Evolutionary conservation across 2,329 filamentous ascomycete genomes (phyloP).

Genomic region (Pseudogymnoascus sp.): DNA sequence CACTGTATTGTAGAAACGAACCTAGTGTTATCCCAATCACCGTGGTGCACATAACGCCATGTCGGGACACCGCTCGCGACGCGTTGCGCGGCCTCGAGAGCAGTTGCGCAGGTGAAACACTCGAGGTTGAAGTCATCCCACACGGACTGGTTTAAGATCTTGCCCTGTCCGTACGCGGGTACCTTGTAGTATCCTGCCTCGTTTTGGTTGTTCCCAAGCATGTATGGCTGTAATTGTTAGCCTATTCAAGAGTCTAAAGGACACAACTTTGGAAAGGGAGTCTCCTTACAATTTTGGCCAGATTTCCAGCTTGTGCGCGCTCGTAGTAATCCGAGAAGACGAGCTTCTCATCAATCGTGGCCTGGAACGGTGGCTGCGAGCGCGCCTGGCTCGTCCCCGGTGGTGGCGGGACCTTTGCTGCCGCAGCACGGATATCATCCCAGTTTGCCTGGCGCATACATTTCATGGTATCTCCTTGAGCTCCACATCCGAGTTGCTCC

Average conservation of each 20-base stretch:
- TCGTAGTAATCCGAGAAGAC: slow-evolving; percentile 14
- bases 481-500: slow-evolving; percentile 16
- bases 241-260: not conserved
- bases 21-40: slow-evolving; percentile 23
- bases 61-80: slow-evolving; percentile 20
- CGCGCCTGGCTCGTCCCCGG: slow-evolving; percentile 9
- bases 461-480: slow-evolving; percentile 9
- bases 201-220: slow-evolving; percentile 22
- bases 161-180: slow-evolving; percentile 10
- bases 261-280: not conserved
- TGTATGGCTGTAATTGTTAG: slow-evolving; percentile 10
- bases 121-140: slow-evolving; percentile 19
- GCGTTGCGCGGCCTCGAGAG: slow-evolving; percentile 16
- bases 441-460: slow-evolving; percentile 15
- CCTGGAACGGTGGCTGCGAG: slow-evolving; percentile 14
- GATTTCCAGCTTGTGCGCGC: slow-evolving; percentile 12
- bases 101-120: slow-evolving; percentile 27
- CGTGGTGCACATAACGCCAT: slow-evolving; percentile 28
- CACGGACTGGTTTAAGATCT: slow-evolving; percentile 8
- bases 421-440: slow-evolving; percentile 13
- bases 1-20: not conserved
- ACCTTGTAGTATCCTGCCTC: slow-evolving; percentile 22
- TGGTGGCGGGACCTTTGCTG: slow-evolving; percentile 12
- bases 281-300: slow-evolving; percentile 15
- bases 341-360: slow-evolving; percentile 13